Base-by-base conservation (phyloP, 805 yeast species). In the Candida yuanshanica region DNA sequence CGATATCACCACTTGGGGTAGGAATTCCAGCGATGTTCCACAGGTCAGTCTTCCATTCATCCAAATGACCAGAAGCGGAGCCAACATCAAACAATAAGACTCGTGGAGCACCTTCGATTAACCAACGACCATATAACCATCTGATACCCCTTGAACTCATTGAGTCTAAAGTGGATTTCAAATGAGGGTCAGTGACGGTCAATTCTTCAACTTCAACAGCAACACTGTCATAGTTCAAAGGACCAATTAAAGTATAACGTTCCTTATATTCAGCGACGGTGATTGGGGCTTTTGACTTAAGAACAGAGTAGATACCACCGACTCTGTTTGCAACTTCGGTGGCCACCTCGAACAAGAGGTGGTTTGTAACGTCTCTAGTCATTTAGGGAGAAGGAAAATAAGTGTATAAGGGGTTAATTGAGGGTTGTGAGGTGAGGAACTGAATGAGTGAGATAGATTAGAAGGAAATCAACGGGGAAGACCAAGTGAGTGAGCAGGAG, bases 291-390 rank as follows among this genome's bases (percentile, higher is more conserved):
- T 91, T 91, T 10, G 96, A 87, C 63, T 93, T 93, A 58, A 91
- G 74, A 39, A 91, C 99, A 7, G 98, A 90, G 68, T 91, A 91
- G 62, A 91, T 91, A 27, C 99, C 99, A 38, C 99, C 99, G 18
- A 91, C 98, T 55, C 95, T 74, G 69, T 93, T 90, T 55, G 98
- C 98, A 38, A 91, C 97, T 62, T 91, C 99, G 2, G 99, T 91
- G 47, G 98, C 95, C 35, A 87, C 83, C 68, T 91, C 99, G 58
- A 91, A 89, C 37, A 93, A 74, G 41, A 90, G 70, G 60, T 88
- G 96, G 62, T 86, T 82, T 55, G 83, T 78, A 47, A 91, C 81
- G 69, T 88, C 96, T 66, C 98, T 77, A 23, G 83, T 68, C 88
- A 83, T 83, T 21, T 23, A 20, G 14, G 8, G 21, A 6, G 12